phyloP scores from a whole-genome alignment of 768 basidiomycete genomes.

The Tricholoma sp. region DNA sequence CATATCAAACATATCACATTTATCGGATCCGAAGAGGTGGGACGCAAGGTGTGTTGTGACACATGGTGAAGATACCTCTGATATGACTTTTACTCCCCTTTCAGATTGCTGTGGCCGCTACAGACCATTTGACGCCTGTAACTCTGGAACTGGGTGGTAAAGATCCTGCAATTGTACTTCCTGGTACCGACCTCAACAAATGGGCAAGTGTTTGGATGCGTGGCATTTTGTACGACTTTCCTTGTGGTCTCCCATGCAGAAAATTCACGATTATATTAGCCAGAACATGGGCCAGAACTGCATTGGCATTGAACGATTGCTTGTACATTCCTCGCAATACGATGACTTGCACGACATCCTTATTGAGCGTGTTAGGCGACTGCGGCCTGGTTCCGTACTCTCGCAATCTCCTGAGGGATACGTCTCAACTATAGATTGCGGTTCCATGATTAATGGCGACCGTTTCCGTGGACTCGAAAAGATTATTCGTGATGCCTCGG shows the following conservation, averaged over 20 bases:
- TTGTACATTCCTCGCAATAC: constrained; percentile 78
- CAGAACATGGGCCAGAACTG: constrained; percentile 96
- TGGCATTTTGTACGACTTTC: constrained; percentile 73
- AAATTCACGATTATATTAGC: constrained; percentile 33
- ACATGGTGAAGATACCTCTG: background rate
- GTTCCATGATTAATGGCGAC: constrained; percentile 76
- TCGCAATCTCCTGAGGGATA: constrained; percentile 62
- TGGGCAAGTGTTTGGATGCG: constrained; percentile 85
- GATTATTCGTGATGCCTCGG: constrained; percentile 64
- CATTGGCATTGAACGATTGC: constrained; percentile 91
- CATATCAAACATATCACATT: constrained; percentile 92
- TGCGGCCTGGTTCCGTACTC: constrained; percentile 78
- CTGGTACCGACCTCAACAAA: constrained; percentile 74
- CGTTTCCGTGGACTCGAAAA: constrained; percentile 66
- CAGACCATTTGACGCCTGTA: constrained; percentile 83
- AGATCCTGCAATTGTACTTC: constrained; percentile 88
- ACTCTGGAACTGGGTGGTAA: constrained; percentile 94
- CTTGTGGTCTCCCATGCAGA: background rate
- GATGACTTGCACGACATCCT: constrained; percentile 68
- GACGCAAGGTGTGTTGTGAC: constrained; percentile 53
- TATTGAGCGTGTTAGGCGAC: constrained; percentile 52
- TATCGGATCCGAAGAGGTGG: constrained; percentile 78
- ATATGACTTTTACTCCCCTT: background rate
- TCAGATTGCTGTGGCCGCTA: constrained; percentile 79
- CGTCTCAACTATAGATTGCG: constrained; percentile 73